Evolutionary conservation across 768 basidiomycete genomes (phyloP).

Genomic region (Gloeopeniophorella convolvens): DNA sequence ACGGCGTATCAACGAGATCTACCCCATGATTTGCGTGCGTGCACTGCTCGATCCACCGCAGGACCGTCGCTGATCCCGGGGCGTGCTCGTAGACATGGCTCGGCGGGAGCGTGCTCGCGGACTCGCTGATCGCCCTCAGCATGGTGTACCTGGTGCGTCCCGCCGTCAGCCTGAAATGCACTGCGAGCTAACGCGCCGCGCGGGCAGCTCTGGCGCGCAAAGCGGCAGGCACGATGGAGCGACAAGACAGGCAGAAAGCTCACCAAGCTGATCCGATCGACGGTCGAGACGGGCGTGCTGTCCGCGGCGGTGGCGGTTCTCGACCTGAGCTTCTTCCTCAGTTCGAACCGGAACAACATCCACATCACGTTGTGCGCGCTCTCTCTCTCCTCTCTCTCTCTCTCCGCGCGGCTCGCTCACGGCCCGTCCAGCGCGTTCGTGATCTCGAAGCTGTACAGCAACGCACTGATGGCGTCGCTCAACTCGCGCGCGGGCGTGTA

Average conservation of each 20-base stretch:
- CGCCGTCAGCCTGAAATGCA: neutral
- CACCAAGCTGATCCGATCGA: neutral
- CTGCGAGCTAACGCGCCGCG: neutral
- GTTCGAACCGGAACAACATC: neutral
- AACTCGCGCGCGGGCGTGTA: neutral
- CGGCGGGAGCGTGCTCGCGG: neutral
- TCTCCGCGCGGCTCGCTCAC: neutral
- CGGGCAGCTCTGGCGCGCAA: neutral
- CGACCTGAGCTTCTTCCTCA: neutral
- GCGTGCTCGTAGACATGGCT: neutral
- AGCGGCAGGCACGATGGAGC: neutral
- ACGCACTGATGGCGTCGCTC: neutral
- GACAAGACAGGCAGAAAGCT: neutral
- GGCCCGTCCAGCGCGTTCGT: neutral
- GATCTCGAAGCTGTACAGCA: neutral
- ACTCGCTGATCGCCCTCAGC: neutral
- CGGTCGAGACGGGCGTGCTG: neutral
- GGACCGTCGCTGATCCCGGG: neutral
- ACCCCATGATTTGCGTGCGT: neutral
- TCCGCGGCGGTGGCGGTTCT: neutral
- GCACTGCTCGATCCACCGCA: neutral
- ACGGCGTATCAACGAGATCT: neutral
- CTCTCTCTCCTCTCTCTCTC: neutral
- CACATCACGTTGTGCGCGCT: neutral
- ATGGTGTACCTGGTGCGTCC: neutral